Evolutionary conservation across 1,139 yeast genomes (phyloP).

Genomic region (Candida sp.): DNA sequence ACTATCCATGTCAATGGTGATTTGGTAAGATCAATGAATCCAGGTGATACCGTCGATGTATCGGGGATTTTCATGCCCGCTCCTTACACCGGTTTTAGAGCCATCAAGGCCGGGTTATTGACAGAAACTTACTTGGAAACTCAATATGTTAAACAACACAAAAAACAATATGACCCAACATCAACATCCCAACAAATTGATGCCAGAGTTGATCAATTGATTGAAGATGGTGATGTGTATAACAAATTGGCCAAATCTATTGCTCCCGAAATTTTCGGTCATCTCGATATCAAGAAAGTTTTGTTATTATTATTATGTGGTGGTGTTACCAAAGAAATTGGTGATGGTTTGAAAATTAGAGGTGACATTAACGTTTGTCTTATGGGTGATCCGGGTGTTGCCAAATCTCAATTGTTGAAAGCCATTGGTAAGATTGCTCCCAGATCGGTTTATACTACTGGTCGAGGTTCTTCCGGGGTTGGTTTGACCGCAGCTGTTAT

Average conservation of each 20-base stretch:
- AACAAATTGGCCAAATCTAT: conserved; percentile 81
- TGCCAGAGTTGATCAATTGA: conserved; percentile 50
- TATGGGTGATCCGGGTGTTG: conserved; percentile 99
- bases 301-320: conserved; percentile 82
- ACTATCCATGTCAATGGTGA: conserved; percentile 88
- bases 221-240: conserved; percentile 65
- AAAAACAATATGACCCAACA: conserved; percentile 75
- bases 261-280: conserved; percentile 98
- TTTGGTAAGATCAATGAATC: conserved; percentile 79
- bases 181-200: conserved; percentile 58
- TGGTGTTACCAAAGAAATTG: conserved; percentile 92
- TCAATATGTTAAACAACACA: conserved; percentile 81
- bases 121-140: conserved; percentile 95
- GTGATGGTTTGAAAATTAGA: conserved; percentile 96
- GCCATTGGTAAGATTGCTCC: conserved; percentile 94
- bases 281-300: conserved; percentile 90
- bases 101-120: conserved; percentile 84
- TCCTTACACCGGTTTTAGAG: conserved; percentile 94
- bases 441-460: conserved; percentile 96
- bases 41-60: conserved; percentile 94
- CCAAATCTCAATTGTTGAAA: conserved; percentile 93
- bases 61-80: conserved; percentile 91
- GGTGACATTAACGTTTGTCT: conserved; percentile 96
- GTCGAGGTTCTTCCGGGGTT: conserved; percentile 98
- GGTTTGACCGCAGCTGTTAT: conserved; percentile 99